Evolutionary conservation across 805 yeast species (phyloP), one percentile per base, ranked within the genome.

Genomic region (Candida sonorensis): DNA sequence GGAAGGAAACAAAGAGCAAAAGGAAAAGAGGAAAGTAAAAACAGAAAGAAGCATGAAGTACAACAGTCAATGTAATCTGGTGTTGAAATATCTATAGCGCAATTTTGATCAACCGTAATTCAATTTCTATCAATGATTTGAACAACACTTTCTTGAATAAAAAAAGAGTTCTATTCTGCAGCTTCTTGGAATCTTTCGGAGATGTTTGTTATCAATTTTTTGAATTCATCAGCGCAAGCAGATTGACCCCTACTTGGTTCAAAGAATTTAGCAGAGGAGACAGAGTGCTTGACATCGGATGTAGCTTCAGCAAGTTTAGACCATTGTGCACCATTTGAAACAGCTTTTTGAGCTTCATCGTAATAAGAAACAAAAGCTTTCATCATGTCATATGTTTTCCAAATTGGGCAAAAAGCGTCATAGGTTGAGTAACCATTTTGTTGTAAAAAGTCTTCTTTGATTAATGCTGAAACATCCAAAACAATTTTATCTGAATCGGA

Each of bases 341-440:
- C 82, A 11, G 97, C 95, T 67, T 87, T 88, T 67, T 90, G 97
- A 20, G 99, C 97, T 68, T 92, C 97, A 48, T 90, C 97, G 55
- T 84, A 77, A 64, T 92, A 92, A 22, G 87, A 64, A 38, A 88
- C 77, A 53, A 92, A 92, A 9, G 88, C 81, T 62, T 83, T 87
- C 97, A 92, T 88, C 98, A 92, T 92, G 59, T 85, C 92, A 50
- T 75, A 81, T 29, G 99, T 92, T 72, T 92, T 92, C 98, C 98
- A 92, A 55, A 92, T 84, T 46, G 99, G 99, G 67, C 99, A 92
- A 82, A 87, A 92, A 23, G 95, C 95, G 64, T 92, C 99, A 59
- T 92, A 92, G 27, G 95, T 69, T 29, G 98, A 92, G 68, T 92
- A 92, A 67, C 99, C 99, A 66, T 92, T 92, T 70, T 92, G 99